Base-by-base conservation (phyloP, 1,284 basidiomycete genomes). In the Phellopilus nigrolimitatus region DNA sequence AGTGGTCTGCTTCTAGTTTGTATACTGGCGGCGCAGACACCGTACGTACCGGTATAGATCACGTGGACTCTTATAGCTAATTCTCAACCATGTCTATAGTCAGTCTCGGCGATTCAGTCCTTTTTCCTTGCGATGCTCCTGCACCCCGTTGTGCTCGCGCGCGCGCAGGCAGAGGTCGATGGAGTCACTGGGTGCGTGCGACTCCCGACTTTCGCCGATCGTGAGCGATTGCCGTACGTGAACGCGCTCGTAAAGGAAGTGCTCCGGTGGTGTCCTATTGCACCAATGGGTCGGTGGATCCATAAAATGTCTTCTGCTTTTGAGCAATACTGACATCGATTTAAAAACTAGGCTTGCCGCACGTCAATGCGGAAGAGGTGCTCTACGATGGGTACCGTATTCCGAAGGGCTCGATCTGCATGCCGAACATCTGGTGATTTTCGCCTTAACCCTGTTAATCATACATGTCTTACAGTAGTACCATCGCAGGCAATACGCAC, bases 241-340 rank as follows among this genome's bases (percentile, higher is more conserved):
- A 51, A 60, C 21, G 62, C 62, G 0, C 45, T 62, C 8, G 57
- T 65, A 2, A 57, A 62, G 28, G 67, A 68, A 50, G 57, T 60
- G 3, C 45, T 65, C 12, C 34, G 34, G 12, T 37, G 34, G 34
- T 13, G n/a, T 15, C 34, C 34, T 13, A 37, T 37, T 15, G 34
- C 34, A 7, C 34, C 34, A 17, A 37, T 37, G 34, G 34, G 34
- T 37, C 7, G 19, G 34, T 15, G n/a, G 2, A 3, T n/a, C 7
- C 15, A 15, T 37, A 15, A 15, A 3, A 15, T 3, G 2, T 15
- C 10, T 5, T 15, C 3, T 8, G 34, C 19, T 37, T 10, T 15
- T 37, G n/a, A 17, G 10, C 7, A 15, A 17, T 3, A 17, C 34
- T 7, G 28, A 30, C 12, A 12, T 12, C 7, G 7, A 12, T 6